Evolutionary conservation across 371 early-diverging fungal genomes (phyloP), one percentile per base, ranked within the genome.

Genomic region (Apophysomyces sp.): DNA sequence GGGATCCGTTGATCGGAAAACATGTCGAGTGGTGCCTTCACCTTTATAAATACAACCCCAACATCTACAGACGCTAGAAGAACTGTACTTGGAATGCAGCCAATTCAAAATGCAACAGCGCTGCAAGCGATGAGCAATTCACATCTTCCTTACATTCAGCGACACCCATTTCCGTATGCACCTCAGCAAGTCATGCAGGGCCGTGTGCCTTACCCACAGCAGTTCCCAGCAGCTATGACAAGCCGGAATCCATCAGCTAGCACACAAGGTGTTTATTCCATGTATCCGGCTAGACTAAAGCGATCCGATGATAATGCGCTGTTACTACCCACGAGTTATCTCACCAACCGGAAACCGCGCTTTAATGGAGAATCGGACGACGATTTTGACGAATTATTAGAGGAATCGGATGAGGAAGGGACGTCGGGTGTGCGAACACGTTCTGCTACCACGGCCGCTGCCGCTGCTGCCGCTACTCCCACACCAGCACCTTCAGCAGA

Each of bases 241-340:
- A 55, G 37, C 15, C 53, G 64, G 29, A 39, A 36, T 16, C 58
- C 52, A 12, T 65, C 71, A 9, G 56, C 59, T 11, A 51, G 61
- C 24, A 66, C 71, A 24, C 81, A 81, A 21, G 81, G 77, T 5
- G 61, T 74, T 0, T 81, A 72, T 54, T 78, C 82, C 24, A 73
- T 71, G 1, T 81, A 81, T 37, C 60, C 77, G 5, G 64, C 79
- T n/a, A 69, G 82, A 44, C 55, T 81, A 12, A 73, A 72, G 37
- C 70, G 71, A 21, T 80, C 81, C 0, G 72, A 78, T 37, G 76
- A 77, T 36, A 78, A 76, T 55, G 77, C 82, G 8, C 58, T 81
- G 18, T 39, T 81, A 4, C 44, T 81, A 29, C 82, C 82, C 21
- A 66, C 60, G 26, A 76, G 79, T 1, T 81, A 77, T 37, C 49